Percentiles rank a stretch among this genome's conserved stretches.
Conservation (phyloP, 1,284 basidiomycete genomes). For the Grifola frondosa region DNA sequence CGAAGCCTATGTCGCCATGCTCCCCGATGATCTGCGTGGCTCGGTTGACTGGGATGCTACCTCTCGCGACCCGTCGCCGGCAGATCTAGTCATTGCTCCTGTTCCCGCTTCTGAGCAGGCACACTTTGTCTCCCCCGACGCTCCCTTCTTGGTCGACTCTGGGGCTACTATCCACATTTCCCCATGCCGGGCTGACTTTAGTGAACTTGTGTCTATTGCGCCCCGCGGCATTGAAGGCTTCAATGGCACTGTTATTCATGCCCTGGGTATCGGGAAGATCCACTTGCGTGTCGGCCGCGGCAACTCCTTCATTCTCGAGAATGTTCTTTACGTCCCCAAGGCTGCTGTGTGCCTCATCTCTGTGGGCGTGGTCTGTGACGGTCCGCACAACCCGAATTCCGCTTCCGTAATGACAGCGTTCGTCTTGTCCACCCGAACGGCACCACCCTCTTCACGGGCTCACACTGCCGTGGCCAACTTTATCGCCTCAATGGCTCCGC, state of each 20-base stretch:
- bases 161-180: slow-evolving; percentile 32
- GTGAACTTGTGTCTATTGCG: slow-evolving; percentile 23
- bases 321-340: slow-evolving; percentile 26
- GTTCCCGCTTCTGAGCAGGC: too few species aligned
- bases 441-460: slow-evolving; percentile 2
- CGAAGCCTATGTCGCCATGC: not conserved
- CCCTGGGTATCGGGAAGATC: slow-evolving; percentile 32
- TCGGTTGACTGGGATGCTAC: too few species aligned
- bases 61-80: too few species aligned
- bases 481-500: too few species aligned
- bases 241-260: slow-evolving; percentile 31
- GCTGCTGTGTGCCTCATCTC: slow-evolving; percentile 27
- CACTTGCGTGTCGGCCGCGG: slow-evolving; percentile 23
- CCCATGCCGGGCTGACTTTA: slow-evolving; percentile 29
- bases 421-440: slow-evolving; percentile 2
- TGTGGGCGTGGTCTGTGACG: slow-evolving; percentile 16
- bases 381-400: not conserved
- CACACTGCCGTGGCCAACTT: not conserved
- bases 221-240: slow-evolving; percentile 29
- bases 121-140: not conserved
- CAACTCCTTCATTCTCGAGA: slow-evolving; percentile 15
- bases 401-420: slow-evolving; percentile 2
- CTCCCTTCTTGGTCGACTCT: slow-evolving; percentile 32
- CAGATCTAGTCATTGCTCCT: too few species aligned
- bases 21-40: too few species aligned